Evolutionary conservation across 164 flowering plant species (phyloP), one percentile per base, ranked within the genome.

Genomic region (Annona cherimola): DNA sequence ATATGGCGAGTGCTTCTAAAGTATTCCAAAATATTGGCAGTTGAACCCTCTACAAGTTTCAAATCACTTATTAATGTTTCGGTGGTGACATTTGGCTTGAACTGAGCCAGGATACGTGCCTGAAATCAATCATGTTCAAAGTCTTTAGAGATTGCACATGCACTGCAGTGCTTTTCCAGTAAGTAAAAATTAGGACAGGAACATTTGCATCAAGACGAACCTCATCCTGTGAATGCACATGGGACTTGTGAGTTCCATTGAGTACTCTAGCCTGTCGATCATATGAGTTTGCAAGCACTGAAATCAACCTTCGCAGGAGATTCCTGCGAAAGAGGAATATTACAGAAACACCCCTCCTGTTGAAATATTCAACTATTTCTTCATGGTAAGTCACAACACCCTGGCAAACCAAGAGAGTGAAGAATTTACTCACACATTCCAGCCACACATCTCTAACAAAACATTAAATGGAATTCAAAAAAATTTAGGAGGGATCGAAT

Each of bases 161-260:
- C 11, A 62, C 35, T 26, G 35, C 35, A 26, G 35, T 26, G 35
- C 35, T 1, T 26, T 26, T 26, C 35, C 35, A 26, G 0, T 26
- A 26, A 26, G 35, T 26, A 26, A 26, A 26, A 26, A 26, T 26
- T 50, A 50, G 9, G 62, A 39, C 41, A 4, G 16, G 66, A 73
- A 61, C 9, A 8, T 44, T 9, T 57, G 61, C 11, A 20, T 3
- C 35, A 45, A 16, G 55, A 46, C 35, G 70, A 73, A 87, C 92
- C 90, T 89, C 90, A 4, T 55, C 41, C 6, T 75, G 62, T 5
- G 89, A 86, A 75, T 89, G 93, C 42, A 84, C 87, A 43, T 89
- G 91, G 72, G 93, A 87, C 77, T 86, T 87, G 85, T 89, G 93
- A 63, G 91, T 89, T 45, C 91, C 91, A 77, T 87, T 85, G 43